Evolutionary conservation across 805 yeast genomes (phyloP).

Genomic region (Candida argentea): DNA sequence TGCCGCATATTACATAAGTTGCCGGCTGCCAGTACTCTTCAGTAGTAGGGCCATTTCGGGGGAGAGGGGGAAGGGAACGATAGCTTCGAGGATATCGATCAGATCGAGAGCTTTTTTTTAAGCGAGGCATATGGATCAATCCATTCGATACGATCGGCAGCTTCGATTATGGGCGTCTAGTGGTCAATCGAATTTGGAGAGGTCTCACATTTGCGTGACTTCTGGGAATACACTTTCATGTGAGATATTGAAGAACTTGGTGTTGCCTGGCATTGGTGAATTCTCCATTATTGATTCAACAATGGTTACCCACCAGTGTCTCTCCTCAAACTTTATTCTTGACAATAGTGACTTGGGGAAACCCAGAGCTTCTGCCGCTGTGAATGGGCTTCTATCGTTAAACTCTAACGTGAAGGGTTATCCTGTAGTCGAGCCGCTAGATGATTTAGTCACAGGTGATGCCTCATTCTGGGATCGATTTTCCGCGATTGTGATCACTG

Average conservation of each 20-base stretch:
- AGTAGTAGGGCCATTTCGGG: too few species aligned
- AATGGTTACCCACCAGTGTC: constrained; percentile 30
- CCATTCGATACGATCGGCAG: constrained; percentile 72
- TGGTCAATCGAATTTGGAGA: constrained; percentile 59
- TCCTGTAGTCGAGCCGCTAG: constrained; percentile 8
- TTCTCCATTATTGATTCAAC: constrained; percentile 48
- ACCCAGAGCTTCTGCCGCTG: constrained; percentile 28
- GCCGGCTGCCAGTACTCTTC: too few species aligned
- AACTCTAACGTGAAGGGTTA: constrained; percentile 48
- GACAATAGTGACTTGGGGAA: constrained; percentile 33
- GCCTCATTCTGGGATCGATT: constrained; percentile 37
- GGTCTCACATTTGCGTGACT: constrained; percentile 51
- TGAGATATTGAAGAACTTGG: constrained; percentile 69
- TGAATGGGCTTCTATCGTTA: constrained; percentile 39
- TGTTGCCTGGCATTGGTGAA: constrained; percentile 62
- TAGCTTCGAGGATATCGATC: too few species aligned
- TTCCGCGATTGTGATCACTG: constrained; percentile 37
- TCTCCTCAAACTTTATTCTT: constrained; percentile 57
- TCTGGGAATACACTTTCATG: constrained; percentile 48
- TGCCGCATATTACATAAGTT: too few species aligned
- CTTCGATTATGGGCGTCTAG: constrained; percentile 73
- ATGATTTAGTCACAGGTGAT: constrained; percentile 5
- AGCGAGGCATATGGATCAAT: constrained; percentile 30
- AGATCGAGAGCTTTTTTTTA: too few species aligned
- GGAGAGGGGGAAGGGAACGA: too few species aligned